phyloP scores from a whole-genome alignment of 176 grass and related monocot species.

The Thinopyrum elongatum region DNA sequence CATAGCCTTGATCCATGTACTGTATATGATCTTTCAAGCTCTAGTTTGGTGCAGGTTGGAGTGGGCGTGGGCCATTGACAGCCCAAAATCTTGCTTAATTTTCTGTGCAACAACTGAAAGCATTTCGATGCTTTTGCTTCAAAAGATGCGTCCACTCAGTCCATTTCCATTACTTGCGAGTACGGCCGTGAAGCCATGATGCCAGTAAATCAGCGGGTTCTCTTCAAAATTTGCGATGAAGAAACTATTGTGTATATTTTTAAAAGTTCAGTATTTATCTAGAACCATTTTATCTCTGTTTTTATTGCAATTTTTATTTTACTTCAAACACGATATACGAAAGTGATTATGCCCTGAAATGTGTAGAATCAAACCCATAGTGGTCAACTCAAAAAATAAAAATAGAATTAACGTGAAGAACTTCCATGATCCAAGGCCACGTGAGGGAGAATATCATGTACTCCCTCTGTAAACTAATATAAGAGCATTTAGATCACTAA shows the following conservation, averaged over 20 bases:
- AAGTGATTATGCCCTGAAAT: background rate
- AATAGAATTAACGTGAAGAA: background rate
- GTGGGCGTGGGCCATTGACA: constrained; percentile 42
- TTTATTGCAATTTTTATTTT: background rate
- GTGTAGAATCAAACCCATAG: background rate
- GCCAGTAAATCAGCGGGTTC: background rate
- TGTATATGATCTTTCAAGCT: constrained; percentile 24
- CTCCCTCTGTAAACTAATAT: no score
- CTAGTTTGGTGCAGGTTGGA: constrained; percentile 24
- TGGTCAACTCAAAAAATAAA: background rate
- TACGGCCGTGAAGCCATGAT: background rate
- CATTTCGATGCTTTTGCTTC: constrained; percentile 28
- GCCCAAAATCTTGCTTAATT: constrained; percentile 46
- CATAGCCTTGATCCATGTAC: background rate
- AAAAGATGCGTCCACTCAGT: constrained; percentile 38
- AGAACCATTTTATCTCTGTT: no score
- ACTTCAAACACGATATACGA: background rate
- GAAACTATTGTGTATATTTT: background rate
- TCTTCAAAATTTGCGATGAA: background rate
- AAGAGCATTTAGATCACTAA: no score
- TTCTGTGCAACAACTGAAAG: constrained; percentile 44
- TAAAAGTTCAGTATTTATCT: no score
- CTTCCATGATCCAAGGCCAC: background rate
- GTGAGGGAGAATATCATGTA: background rate
- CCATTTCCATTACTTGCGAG: background rate